Evolutionary conservation across 2,329 filamentous ascomycete species (phyloP), one percentile per base, ranked within the genome.

Genomic region (Ophiocordyceps camponoti-saundersi): DNA sequence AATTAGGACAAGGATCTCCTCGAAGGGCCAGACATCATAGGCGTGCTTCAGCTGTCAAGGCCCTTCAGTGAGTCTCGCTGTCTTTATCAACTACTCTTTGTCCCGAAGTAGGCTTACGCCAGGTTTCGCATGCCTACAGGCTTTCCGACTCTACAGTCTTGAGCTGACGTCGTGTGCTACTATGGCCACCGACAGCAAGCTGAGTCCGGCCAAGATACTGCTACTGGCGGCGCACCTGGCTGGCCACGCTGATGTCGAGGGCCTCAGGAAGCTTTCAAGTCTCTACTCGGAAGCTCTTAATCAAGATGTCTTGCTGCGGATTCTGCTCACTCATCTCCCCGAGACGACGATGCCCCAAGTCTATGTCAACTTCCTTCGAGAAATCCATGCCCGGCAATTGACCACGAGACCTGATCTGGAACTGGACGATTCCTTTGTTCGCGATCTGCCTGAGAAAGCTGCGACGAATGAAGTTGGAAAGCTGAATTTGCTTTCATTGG

Each of bases 281-380:
- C 66, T 69, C 39, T 67, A 83, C 53, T 62, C 65, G 46, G 66
- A 72, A 47, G 70, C 80, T 36, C 67, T 92, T 47, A 69, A 73
- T 26, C 71, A 74, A 42, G 77, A 83, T 48, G 65, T 87, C 15
- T 59, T 85, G 22, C 69, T 92, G 48, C 79, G 82, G 42, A 79
- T 92, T 46, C 65, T 93, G 21, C 71, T 93, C 43, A 85, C 81
- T 20, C 85, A 82, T 57, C 70, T 93, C 1, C 86, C 87, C 23
- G 85, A 90, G 61, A 80, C 74, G 42, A 58, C 78, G 6, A 73
- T 74, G 6, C 78, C 85, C 6, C 63, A 63, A n/a, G 59, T 68
- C 43, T 89, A 89, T 57, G 66, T 76, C 18, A 65, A 66, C 15
- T 73, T 85, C 46, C 57, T 88, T 18, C 62, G 73, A 53, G 71